Evolutionary conservation across 1,284 basidiomycete genomes (phyloP), one percentile per base, ranked within the genome.

Genomic region (Ustilago bromivora): DNA sequence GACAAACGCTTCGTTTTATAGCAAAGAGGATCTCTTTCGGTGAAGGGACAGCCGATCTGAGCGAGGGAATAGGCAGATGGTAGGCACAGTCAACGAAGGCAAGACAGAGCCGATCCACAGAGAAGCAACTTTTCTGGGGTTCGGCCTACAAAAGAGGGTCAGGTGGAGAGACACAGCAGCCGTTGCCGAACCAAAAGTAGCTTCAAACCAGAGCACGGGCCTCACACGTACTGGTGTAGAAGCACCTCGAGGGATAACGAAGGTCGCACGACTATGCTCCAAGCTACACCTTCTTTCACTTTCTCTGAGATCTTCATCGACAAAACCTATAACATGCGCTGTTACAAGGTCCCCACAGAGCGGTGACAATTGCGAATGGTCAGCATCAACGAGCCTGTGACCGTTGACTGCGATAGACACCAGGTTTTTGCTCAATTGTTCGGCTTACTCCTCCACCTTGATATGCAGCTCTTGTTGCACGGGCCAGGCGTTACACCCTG

Each of bases 241-340:
- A 49, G 47, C 19, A 31, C 31, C 49, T 51, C 12, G 49, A 32
- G n/a, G n/a, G 23, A 19, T 49, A 5, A 49, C 47, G 23, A 10
- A 28, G 55, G 55, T 57, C 56, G 56, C 56, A 57, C 56, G 41
- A 57, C 56, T 40, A 5, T 4, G 13, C 9, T 32, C 28, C 23
- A 51, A 19, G 11, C 31, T 32, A 28, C 49, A 15, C 49, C 13
- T 32, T 13, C 49, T 51, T 51, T 17, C 9, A 51, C 49, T 17
- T 31, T 51, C 46, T 49, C 19, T 28, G 23, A 28, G 19, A 19
- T 23, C 19, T 10, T 49, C 46, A 19, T 5, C 6, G 28, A 19
- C 28, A 31, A 12, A 12, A 31, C 5, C 49, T 32, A 15, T 31
- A 28, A 28, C 23, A 3, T 28, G 23, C 23, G 23, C 23, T 28